phyloP scores from a whole-genome alignment of 257 asterid species.

The Primulina tabacum region DNA sequence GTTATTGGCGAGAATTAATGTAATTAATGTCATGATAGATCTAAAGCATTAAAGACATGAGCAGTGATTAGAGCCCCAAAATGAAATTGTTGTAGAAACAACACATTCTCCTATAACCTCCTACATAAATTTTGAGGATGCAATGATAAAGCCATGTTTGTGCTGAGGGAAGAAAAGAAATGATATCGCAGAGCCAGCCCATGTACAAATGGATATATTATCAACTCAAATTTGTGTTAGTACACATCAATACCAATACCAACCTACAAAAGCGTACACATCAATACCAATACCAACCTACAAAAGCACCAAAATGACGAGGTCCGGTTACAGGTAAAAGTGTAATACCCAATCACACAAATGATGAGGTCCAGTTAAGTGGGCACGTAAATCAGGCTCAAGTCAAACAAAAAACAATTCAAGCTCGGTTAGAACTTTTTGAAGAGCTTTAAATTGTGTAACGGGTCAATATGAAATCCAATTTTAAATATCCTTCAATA shows the following conservation, averaged over 20 bases:
- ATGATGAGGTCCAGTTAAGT: background rate
- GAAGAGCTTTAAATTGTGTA: background rate
- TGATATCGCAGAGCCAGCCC: background rate
- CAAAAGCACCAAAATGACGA: background rate
- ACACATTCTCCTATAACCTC: background rate
- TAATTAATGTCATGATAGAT: background rate
- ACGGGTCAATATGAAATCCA: background rate
- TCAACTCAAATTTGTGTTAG: background rate
- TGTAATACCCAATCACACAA: background rate
- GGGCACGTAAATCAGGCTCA: background rate
- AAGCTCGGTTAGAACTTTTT: background rate
- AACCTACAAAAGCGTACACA: background rate
- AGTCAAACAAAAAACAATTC: background rate
- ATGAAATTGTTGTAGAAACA: background rate
- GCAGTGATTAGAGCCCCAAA: no score
- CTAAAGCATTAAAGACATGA: no score
- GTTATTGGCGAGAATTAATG: background rate
- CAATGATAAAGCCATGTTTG: background rate
- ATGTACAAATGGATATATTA: background rate
- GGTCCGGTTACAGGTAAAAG: background rate
- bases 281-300: no score
- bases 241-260: no score
- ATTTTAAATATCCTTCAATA: background rate
- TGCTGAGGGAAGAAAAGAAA: background rate
- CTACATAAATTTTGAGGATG: background rate